Conservation (phyloP, 2,329 filamentous ascomycete species). For the Ophiocordyceps unilateralis region DNA sequence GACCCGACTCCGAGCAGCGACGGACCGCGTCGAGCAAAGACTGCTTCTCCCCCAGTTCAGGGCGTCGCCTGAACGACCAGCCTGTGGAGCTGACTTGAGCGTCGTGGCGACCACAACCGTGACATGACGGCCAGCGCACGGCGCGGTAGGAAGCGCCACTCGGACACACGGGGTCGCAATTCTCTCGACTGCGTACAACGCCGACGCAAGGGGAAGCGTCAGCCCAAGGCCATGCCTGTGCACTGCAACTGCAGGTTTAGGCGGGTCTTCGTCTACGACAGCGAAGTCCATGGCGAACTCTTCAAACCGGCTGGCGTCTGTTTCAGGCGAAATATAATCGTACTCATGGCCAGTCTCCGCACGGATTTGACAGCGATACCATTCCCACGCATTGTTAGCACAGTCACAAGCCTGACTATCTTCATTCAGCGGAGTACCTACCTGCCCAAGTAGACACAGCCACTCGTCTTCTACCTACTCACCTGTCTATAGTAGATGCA, state of each 20-base stretch:
- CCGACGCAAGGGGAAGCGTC: not conserved
- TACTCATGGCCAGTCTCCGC: not conserved
- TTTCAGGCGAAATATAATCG: not conserved
- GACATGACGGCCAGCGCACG: not conserved
- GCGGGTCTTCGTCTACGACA: not conserved
- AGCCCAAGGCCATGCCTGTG: not conserved
- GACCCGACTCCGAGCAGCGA: not conserved
- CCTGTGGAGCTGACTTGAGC: not conserved
- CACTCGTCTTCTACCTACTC: too few relatives aligned
- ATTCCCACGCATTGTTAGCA: too few relatives aligned
- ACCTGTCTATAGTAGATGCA: too few relatives aligned
- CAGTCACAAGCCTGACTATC: too few relatives aligned
- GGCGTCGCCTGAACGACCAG: not conserved
- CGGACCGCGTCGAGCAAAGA: not conserved
- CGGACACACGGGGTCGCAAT: not conserved
- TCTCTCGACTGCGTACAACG: not conserved
- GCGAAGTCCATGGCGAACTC: not conserved
- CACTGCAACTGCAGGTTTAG: not conserved
- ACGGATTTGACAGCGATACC: too few relatives aligned
- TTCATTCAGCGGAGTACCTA: too few relatives aligned
- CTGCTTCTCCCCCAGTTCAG: not conserved
- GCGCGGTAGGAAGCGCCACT: not conserved
- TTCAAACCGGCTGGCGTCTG: not conserved
- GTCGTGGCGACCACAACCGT: not conserved
- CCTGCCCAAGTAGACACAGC: too few relatives aligned